Evolutionary conservation across 2,329 filamentous ascomycete species (phyloP), one percentile per base, ranked within the genome.

Genomic region (Pseudogymnoascus sp.): DNA sequence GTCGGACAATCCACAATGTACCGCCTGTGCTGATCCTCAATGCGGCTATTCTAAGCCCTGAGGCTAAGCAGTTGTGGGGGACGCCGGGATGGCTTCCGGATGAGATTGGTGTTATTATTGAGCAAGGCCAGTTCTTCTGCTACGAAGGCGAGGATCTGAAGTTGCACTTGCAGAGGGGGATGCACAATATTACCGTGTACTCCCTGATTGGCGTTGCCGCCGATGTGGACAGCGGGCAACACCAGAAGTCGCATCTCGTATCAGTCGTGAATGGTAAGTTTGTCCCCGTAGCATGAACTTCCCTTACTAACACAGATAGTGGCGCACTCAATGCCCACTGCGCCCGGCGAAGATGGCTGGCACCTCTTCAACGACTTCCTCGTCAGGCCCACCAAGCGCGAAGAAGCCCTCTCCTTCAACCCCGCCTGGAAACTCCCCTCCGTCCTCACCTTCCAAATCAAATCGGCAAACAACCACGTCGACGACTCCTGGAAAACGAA

Each of bases 331-430:
- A 84, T 85, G 62, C 78, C 81, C 0, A 79, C 83, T 43, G 73
- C 82, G 0, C 81, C 84, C 0, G 78, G 78, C 3, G 81, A 85
- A 66, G 88, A 84, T 69, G 87, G 88, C 68, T 99, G 95, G 95
- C 91, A 97, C 75, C 77, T 99, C 1, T 97, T 99, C 78, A 99
- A 99, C 69, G 94, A 99, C 75, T 99, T 99, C 70, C 77, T 96
- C 37, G 95, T 99, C 21, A 85, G 90, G 11, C 86, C 88, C 8
- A 84, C 96, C 14, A 84, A 87, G 33, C 83, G 84, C 29, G 87
- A 92, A 65, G 93, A 99, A 72, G 95, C 93, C 0, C 79, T 97
- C 16, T 86, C 88, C 23, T 99, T 97, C 74, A 92, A 93, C 65
- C 85, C 91, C 3, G 83, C 86, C 16, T 99, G 94, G 94, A 99